These are phyloP conservation scores for Stenocarpella maydis DNA, from an alignment of 2,329 filamentous ascomycete genomes.

Conservation along the genomic window DNA sequence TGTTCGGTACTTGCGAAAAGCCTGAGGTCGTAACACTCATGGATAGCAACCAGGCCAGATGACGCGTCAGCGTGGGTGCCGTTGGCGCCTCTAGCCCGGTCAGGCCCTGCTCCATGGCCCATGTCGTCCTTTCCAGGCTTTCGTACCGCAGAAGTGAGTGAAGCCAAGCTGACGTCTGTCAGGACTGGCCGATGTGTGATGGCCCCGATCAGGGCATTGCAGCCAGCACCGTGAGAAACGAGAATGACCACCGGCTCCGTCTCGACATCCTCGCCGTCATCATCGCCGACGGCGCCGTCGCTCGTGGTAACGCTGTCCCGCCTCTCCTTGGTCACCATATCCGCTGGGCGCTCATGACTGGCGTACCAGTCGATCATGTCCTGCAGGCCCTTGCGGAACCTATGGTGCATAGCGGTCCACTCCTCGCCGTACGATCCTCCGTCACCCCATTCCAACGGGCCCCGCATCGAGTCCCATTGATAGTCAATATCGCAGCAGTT, in stretches of 20 bases:
- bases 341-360: slow-evolving; percentile 59
- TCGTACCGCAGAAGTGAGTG: slow-evolving; percentile 85
- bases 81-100: slow-evolving; percentile 37
- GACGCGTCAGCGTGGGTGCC: slow-evolving; percentile 35
- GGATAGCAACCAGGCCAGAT: slow-evolving; percentile 54
- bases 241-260: slow-evolving; percentile 83
- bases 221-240: slow-evolving; percentile 93
- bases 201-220: slow-evolving; percentile 92
- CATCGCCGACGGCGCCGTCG: slow-evolving; percentile 47
- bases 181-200: slow-evolving; percentile 91
- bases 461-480: slow-evolving; percentile 92
- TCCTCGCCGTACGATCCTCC: slow-evolving; percentile 91
- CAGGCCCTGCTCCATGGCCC: slow-evolving; percentile 34
- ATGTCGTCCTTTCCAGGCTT: slow-evolving; percentile 54
- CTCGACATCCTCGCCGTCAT: slow-evolving; percentile 67
- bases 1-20: slow-evolving; percentile 80
- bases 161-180: slow-evolving; percentile 88
- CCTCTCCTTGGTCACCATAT: slow-evolving; percentile 57
- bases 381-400: slow-evolving; percentile 82
- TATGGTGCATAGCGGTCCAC: slow-evolving; percentile 93
- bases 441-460: slow-evolving; percentile 82
- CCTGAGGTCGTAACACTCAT: slow-evolving; percentile 76
- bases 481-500: slow-evolving; percentile 88
- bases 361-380: slow-evolving; percentile 86
- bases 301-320: slow-evolving; percentile 45